phyloP scores from a whole-genome alignment of 208 protist genomes.

The Angomonas deanei region DNA sequence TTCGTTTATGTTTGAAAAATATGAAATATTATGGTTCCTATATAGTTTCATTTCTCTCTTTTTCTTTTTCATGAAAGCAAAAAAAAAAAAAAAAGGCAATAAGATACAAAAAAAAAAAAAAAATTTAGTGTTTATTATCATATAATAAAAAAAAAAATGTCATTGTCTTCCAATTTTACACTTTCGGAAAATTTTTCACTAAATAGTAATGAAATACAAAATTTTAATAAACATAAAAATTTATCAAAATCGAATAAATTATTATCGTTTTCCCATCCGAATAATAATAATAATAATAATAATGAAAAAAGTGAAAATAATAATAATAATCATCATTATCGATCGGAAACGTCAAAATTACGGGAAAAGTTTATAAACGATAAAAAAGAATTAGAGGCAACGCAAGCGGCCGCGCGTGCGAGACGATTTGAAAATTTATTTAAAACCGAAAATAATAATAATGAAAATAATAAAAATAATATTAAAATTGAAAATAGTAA shows the following conservation, averaged over 20 bases:
- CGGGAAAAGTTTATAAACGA: no score
- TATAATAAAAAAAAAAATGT: neutral
- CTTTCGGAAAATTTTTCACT: neutral
- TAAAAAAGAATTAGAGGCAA: no score
- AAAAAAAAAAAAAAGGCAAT: neutral
- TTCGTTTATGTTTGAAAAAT: conserved; percentile 5
- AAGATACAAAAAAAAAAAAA: neutral
- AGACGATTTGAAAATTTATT: no score
- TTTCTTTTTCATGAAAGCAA: neutral
- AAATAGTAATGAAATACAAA: neutral
- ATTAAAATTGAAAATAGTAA: neutral
- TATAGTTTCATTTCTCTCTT: neutral
- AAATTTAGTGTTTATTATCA: no score
- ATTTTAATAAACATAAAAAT: no score
- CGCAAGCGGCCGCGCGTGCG: no score
- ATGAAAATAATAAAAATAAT: neutral
- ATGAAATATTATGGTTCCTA: neutral
- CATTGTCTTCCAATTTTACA: neutral
- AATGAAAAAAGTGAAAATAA: neutral
- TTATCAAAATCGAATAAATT: no score
- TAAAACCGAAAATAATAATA: neutral
- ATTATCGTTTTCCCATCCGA: no score
- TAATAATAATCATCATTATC: neutral
- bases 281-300: neutral
- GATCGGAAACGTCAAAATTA: no score